phyloP scores from a whole-genome alignment of 2,329 filamentous ascomycete species.

The Penicillium decumbens region DNA sequence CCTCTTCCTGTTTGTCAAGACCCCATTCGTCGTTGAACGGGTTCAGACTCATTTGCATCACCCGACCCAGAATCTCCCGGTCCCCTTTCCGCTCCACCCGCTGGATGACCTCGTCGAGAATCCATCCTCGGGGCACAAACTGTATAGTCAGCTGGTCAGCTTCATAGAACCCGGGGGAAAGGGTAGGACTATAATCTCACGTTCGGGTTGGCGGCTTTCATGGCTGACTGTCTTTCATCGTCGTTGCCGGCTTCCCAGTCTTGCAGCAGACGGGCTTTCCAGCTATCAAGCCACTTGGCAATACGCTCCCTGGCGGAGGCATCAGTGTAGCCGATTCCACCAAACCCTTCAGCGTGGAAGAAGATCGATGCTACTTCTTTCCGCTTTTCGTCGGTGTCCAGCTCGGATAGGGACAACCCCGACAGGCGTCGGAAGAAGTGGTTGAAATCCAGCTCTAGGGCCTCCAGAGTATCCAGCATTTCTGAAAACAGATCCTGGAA shows the following conservation, averaged over 20 bases:
- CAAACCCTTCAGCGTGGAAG: conserved; percentile 70
- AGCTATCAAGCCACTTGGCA: conserved; percentile 74
- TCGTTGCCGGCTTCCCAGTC: conserved; percentile 68
- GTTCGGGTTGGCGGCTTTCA: conserved; percentile 87
- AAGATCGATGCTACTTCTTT: conserved; percentile 65
- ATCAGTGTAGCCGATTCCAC: conserved; percentile 56
- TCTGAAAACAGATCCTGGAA: conserved; percentile 80
- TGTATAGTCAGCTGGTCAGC: conserved; percentile 22
- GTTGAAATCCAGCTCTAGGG: conserved; percentile 83
- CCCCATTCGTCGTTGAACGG: conserved; percentile 71
- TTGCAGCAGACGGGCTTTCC: conserved; percentile 65
- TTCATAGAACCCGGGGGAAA: not conserved
- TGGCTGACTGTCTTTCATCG: conserved; percentile 60
- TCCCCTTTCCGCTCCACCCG: conserved; percentile 82
- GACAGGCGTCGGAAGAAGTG: conserved; percentile 84
- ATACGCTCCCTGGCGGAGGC: conserved; percentile 63
- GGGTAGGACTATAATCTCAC: conserved; percentile 29
- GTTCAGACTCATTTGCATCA: conserved; percentile 77
- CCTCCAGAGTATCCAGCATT: conserved; percentile 74
- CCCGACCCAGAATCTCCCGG: conserved; percentile 66
- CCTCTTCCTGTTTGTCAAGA: conserved; percentile 67
- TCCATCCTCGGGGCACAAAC: conserved; percentile 86
- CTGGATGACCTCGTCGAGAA: conserved; percentile 87
- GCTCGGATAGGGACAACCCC: conserved; percentile 55
- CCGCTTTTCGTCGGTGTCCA: conserved; percentile 62